Evolutionary conservation across 441 rosid genomes (phyloP), one percentile per base, ranked within the genome.

Genomic region (Populus hybrid): DNA sequence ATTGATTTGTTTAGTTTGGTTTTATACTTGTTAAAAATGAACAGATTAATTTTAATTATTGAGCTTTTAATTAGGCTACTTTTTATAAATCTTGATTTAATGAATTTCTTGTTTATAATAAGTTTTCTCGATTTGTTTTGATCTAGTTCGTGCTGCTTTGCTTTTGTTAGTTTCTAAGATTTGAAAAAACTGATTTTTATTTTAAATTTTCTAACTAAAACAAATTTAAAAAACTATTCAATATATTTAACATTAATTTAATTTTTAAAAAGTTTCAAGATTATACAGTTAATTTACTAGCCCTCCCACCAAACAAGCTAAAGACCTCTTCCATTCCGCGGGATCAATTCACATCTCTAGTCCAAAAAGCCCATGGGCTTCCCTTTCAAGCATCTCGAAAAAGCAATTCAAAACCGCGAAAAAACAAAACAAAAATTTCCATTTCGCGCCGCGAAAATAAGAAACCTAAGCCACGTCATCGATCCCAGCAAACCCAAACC

Each of bases 91-190:
- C 0, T 5, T 0, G 57, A 14, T 46, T 46, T 46, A 46, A 4
- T 46, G 57, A 46, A 46, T 46, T 46, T 46, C 1, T 12, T 5
- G 0, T 14, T 46, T 46, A 46, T 0, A 46, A 4, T 0, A 12
- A 38, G 0, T 38, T 38, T 38, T 38, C 0, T 38, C 0, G 57
- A 0, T 46, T 46, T 46, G 6, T 46, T 46, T 46, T 46, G 20
- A 14, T 46, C 0, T 46, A 5, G 4, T 0, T 0, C 0, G 57
- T 46, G 6, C 6, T 0, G 7, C 20, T 46, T 46, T 46, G 0
- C 0, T 46, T 38, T 38, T 38, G 3, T 38, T 46, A 0, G 20
- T 46, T 46, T 46, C 0, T 46, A 14, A 14, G 4, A 14, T 5
- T 0, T 16, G 0, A 46, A 46, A 46, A 0, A 46, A 12, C 1